Conservation (phyloP, 345 rosid species). For the Hypericum androsaemum region DNA sequence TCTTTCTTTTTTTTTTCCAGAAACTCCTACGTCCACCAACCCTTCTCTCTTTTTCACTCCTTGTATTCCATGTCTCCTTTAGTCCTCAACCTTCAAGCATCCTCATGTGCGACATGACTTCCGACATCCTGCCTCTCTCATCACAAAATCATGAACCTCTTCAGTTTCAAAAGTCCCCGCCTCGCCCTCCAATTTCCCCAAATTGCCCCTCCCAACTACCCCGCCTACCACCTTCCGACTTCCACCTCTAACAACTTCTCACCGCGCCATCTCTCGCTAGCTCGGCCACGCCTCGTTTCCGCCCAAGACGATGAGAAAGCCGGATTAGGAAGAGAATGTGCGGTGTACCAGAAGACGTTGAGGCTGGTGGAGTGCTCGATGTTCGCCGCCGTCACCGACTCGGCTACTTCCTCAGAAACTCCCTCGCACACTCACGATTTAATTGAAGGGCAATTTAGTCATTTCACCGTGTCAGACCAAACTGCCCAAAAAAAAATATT, state of each 20-base stretch:
- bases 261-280: conserved; percentile 13
- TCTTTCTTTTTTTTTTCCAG: too few species aligned
- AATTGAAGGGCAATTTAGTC: too few species aligned
- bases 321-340: conserved; percentile 32
- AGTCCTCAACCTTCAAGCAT: too few species aligned
- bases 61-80: too few species aligned
- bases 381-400: conserved; percentile 90
- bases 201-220: conserved; percentile 4
- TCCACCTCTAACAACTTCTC: conserved; percentile 5
- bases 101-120: too few species aligned
- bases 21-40: too few species aligned
- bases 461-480: too few species aligned
- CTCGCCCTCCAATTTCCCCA: conserved; percentile 6
- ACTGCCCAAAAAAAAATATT: too few species aligned
- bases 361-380: conserved; percentile 90
- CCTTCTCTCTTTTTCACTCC: too few species aligned
- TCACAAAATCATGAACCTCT: conserved; percentile 18
- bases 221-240: too few species aligned
- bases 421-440: conserved; percentile 68
- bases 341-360: conserved; percentile 55
- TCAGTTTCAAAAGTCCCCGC: conserved; percentile 3
- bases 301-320: conserved; percentile 16
- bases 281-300: too few species aligned
- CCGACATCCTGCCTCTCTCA: conserved; percentile 13
- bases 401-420: conserved; percentile 80